phyloP scores from a whole-genome alignment of 1,139 yeast species.

The Pichia cactophila region DNA sequence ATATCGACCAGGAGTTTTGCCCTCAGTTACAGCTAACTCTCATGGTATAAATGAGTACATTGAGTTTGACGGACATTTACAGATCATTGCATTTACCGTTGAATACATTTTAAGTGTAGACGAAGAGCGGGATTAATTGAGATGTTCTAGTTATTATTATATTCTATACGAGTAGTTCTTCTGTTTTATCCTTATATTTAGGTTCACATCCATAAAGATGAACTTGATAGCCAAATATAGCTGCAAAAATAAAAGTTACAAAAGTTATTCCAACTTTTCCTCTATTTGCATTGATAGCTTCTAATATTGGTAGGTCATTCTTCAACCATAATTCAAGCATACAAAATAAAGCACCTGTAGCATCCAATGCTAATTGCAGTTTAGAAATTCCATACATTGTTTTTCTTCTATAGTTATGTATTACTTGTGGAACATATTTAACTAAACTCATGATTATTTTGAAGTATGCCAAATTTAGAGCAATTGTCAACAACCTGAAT shows the following conservation, averaged over 20 bases:
- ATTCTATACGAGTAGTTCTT: slow-evolving; percentile 1
- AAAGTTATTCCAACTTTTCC: slow-evolving; percentile 33
- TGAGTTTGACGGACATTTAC: slow-evolving; percentile 45
- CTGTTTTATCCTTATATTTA: background rate
- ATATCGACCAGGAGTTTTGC: slow-evolving; percentile 36
- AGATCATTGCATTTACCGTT: slow-evolving; percentile 49
- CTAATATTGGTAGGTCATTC: slow-evolving; percentile 17
- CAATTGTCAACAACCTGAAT: slow-evolving; percentile 30
- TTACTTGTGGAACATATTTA: slow-evolving; percentile 57
- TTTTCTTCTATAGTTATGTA: slow-evolving; percentile 43
- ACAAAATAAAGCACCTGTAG: slow-evolving; percentile 47
- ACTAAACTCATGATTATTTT: slow-evolving; percentile 49
- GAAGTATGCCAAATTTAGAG: slow-evolving; percentile 38
- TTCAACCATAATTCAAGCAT: slow-evolving; percentile 38
- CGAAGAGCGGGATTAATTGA: slow-evolving; percentile 3
- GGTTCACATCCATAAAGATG: slow-evolving; percentile 15
- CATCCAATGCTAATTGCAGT: slow-evolving; percentile 42
- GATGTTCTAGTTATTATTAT: background rate
- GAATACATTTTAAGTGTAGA: slow-evolving; percentile 18
- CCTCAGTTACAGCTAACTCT: slow-evolving; percentile 22
- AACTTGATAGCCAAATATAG: slow-evolving; percentile 28
- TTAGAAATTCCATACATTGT: slow-evolving; percentile 55
- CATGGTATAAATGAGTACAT: slow-evolving; percentile 61
- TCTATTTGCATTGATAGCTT: slow-evolving; percentile 27
- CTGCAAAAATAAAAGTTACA: slow-evolving; percentile 31